Percentiles rank a stretch among this genome's conserved stretches.
Evolutionary conservation across 345 rosid species (phyloP).

Genomic region (Isatis tinctoria): DNA sequence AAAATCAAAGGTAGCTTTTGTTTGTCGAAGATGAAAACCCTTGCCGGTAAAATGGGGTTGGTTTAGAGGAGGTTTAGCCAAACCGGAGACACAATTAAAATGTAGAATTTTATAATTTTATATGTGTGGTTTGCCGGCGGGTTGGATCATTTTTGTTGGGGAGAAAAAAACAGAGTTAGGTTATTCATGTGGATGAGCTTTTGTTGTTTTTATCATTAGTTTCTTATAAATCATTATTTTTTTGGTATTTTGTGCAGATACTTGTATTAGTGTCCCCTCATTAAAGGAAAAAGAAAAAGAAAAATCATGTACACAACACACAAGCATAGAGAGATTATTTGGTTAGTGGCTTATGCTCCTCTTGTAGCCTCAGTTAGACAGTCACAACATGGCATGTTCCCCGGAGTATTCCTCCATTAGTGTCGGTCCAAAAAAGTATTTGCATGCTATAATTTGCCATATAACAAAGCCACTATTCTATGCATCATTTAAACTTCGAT

Average conservation of each 20-base stretch:
- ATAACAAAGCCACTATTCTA: too few relatives aligned
- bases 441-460: too few relatives aligned
- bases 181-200: conserved; percentile 33
- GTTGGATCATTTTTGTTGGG: conserved; percentile 23
- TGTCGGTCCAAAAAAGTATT: conserved; percentile 9
- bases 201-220: conserved; percentile 27
- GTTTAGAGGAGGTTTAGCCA: neutral
- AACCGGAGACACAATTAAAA: conserved; percentile 24
- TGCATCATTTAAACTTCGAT: too few relatives aligned
- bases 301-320: neutral
- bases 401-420: neutral
- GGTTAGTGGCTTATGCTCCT: neutral
- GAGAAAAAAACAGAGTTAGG: conserved; percentile 21
- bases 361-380: neutral
- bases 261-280: conserved; percentile 11
- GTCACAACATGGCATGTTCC: conserved; percentile 1
- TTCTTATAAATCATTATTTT: neutral
- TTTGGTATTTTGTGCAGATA: conserved; percentile 17
- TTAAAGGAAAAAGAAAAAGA: neutral
- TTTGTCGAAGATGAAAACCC: conserved; percentile 29
- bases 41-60: conserved; percentile 13
- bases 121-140: conserved; percentile 13
- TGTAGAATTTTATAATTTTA: neutral
- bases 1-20: conserved; percentile 26
- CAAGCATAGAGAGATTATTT: neutral